Base-by-base conservation (phyloP, 306 rosid species). In the Canavalia ensiformis region DNA sequence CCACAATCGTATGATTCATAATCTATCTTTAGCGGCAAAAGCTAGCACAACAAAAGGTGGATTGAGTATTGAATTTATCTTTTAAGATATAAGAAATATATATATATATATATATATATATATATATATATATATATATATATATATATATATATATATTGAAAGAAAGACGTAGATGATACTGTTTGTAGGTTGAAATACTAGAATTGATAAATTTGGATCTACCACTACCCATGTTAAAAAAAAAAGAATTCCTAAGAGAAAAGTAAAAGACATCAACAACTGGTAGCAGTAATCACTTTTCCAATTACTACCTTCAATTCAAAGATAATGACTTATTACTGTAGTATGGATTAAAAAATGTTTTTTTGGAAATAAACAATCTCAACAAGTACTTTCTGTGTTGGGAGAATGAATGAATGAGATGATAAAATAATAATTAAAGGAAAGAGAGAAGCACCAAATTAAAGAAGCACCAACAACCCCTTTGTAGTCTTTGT, bases 401-500 rank as follows among this genome's bases (percentile, higher is more conserved):
- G 37, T 75, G 72, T 33, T 66, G 11, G 63, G 70, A 66, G 80
- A 49, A 82, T 52, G 86, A 75, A 78, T 29, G 62, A 77, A 86
- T 29, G 58, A 54, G 10, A 86, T 62, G 33, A 47, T 54, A 8
- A 73, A 56, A 66, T 72, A 47, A 71, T 39, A 39, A 69, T 18
- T 3, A 13, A 55, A 8, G 7, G 54, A 57, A 72, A 68, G 44
- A 45, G 42, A 58, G 80, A 54, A 29, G 31, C 28, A 62, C 30
- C 65, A 73, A 78, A 68, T 4, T 34, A 74, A 82, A 82, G 25
- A 77, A 42, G 54, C 44, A 8, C 34, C 34, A 84, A 11, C 76
- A 6, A 77, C 78, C 63, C 55, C 30, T 12, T 72, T 81, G 30
- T 33, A 10, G 62, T 68, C 5, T 71, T 18, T 30, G 81, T 45